Base-by-base conservation (phyloP, 345 rosid genomes). In the Lagerstroemia speciosa region DNA sequence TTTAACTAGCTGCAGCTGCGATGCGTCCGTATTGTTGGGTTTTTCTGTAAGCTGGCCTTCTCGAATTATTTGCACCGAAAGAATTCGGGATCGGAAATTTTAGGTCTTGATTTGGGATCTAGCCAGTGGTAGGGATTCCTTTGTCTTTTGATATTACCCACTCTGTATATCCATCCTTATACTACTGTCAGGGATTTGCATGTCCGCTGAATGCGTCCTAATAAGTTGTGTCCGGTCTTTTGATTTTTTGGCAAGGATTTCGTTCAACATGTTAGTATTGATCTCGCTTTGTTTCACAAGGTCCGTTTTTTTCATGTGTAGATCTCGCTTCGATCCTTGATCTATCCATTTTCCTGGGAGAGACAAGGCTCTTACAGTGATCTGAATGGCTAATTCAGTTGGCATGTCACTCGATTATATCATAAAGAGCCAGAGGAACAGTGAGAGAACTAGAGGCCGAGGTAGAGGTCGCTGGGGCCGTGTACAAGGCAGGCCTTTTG, bases 391-490 rank as follows among this genome's bases (percentile, higher is more conserved):
- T 43, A 81, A 87, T 26, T 60, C 89, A 7, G 82, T 91, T 74
- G 85, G 85, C 70, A 90, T 93, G 97, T 79, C 93, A 24, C 95
- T 94, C 38, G 96, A 91, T 77, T 97, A 91, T 67, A 88, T 89
- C 60, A 92, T 89, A 33, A 89, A 86, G 84, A 85, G 50, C 77
- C 69, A 73, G 78, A 87, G 82, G 65, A 88, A 48, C 62, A 64
- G 72, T 40, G 91, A 78, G 68, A 81, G 78, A 72, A 78, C 79
- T 71, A 85, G 83, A 78, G 93, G 76, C 26, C 86, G 85, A 79
- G 93, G 88, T 60, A 58, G 78, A 72, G 72, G 89, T 32, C 86
- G 78, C 11, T 85, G 75, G 26, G 93, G 88, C 68, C 82, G 85
- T 61, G 95, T 90, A 57, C 66, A 79, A 2, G 80, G 71, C 48